Percentiles rank a stretch among this genome's conserved stretches.
These are phyloP conservation scores for Erigeron philadelphicus DNA, from an alignment of 140 eudicot species.

Conservation along the genomic window DNA sequence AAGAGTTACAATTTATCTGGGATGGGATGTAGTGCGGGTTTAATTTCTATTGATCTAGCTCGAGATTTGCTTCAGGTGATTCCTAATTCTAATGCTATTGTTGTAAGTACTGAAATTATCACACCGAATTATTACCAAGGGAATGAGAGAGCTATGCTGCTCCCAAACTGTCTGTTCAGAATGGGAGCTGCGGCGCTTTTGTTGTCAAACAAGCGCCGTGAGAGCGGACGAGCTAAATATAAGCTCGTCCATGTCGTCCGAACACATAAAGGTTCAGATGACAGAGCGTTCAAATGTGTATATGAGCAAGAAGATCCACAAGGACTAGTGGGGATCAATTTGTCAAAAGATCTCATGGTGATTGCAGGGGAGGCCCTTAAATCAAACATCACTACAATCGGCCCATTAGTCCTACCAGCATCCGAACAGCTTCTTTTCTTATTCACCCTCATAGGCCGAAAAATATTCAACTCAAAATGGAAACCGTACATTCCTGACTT, in stretches of 20 bases:
- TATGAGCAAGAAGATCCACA: conserved; percentile 42
- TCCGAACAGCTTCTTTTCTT: conserved; percentile 48
- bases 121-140: conserved; percentile 46
- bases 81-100: conserved; percentile 40
- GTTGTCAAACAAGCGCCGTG: conserved; percentile 36
- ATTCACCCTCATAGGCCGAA: conserved; percentile 40
- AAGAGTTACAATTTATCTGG: conserved; percentile 45
- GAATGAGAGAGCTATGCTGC: conserved; percentile 47
- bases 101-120: conserved; percentile 35
- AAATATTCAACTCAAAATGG: conserved; percentile 44
- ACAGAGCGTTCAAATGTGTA: conserved; percentile 35
- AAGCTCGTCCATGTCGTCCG: conserved; percentile 42
- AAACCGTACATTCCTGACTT: conserved; percentile 53
- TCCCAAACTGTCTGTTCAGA: conserved; percentile 43
- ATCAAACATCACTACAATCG: conserved; percentile 49
- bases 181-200: conserved; percentile 48
- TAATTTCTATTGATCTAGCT: conserved; percentile 45
- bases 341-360: conserved; percentile 51
- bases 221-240: conserved; percentile 36
- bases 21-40: conserved; percentile 55
- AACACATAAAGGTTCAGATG: conserved; percentile 39
- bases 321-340: conserved; percentile 40
- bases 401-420: conserved; percentile 52
- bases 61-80: conserved; percentile 39
- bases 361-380: conserved; percentile 50